Evolutionary conservation across 2,329 filamentous ascomycete genomes (phyloP).

Genomic region (Pestalotiopsis sp.): DNA sequence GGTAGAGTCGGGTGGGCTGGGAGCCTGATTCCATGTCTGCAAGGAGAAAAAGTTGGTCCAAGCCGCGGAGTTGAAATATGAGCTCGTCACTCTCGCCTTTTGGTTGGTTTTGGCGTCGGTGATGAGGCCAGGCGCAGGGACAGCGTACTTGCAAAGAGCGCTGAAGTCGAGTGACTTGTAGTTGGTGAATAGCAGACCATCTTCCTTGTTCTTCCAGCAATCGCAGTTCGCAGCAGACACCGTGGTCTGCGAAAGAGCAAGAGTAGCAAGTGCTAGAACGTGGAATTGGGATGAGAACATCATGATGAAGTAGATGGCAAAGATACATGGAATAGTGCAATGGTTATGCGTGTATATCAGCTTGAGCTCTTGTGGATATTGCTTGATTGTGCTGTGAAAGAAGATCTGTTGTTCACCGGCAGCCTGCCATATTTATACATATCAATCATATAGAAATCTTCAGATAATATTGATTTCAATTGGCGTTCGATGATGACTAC

Average conservation of each 20-base stretch:
- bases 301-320: neutral
- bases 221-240: neutral
- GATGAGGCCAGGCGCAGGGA: neutral
- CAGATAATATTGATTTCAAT: neutral
- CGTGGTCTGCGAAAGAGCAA: neutral
- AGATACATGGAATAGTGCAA: neutral
- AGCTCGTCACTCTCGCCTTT: neutral
- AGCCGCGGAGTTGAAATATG: slow-evolving; percentile 3
- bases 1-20: neutral
- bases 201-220: slow-evolving; percentile 7
- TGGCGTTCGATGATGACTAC: neutral
- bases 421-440: neutral
- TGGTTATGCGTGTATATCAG: neutral
- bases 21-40: neutral
- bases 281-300: neutral
- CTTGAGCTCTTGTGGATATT: neutral
- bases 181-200: slow-evolving; percentile 1
- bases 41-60: slow-evolving; percentile 6
- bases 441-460: neutral
- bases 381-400: neutral
- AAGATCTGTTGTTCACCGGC: neutral
- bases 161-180: neutral
- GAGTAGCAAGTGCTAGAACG: neutral
- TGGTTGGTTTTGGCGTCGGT: neutral
- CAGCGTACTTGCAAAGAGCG: neutral